Base-by-base conservation (phyloP, 768 basidiomycete genomes). In the Lyophyllum atratum region DNA sequence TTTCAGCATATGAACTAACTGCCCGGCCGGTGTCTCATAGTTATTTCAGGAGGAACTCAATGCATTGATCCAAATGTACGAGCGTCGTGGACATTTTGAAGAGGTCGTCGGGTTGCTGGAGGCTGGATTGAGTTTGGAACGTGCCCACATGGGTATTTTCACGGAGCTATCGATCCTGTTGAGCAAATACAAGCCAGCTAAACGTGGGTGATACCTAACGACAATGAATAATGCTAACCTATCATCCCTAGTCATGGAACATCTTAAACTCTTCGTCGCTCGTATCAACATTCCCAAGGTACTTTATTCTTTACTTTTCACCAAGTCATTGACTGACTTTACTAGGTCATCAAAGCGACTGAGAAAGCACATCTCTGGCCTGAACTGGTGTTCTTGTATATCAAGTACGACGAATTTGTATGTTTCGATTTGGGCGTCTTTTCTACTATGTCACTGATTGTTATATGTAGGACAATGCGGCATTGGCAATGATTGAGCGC, bases 121-220 rank as follows among this genome's bases (percentile, higher is more conserved):
- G 71, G 95, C 95, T 59, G 97, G 94, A 62, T 76, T 99, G 57
- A 98, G 96, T 69, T 78, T 98, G 63, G 97, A 99, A 74, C 87
- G 97, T 53, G 97, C 97, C 29, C 97, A 99, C 67, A 95, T 96
- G 94, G 96, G 96, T 62, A 95, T 98, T 71, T 98, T 98, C 78
- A 97, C 96, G 5, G 96, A 98, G 69, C 80, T 98, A 39, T 84
- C 93, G 2, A 90, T 92, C 56, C 74, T 98, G 43, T 88, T 97
- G 68, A 93, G 94, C 83, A 98, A 97, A 76, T 98, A 97, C 74
- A 84, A 85, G 70, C 95, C 95, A 1, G 89, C 89, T 61, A 96
- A 95, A 74, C 79, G 94, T 95, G 67, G 73, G 90, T 79, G 1
- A 17, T 59, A 12, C 22, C 56, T 26, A 25, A 31, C 14, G 48